Base-by-base conservation (phyloP, 495 filamentous ascomycete genomes). In the Podospora didyma region DNA sequence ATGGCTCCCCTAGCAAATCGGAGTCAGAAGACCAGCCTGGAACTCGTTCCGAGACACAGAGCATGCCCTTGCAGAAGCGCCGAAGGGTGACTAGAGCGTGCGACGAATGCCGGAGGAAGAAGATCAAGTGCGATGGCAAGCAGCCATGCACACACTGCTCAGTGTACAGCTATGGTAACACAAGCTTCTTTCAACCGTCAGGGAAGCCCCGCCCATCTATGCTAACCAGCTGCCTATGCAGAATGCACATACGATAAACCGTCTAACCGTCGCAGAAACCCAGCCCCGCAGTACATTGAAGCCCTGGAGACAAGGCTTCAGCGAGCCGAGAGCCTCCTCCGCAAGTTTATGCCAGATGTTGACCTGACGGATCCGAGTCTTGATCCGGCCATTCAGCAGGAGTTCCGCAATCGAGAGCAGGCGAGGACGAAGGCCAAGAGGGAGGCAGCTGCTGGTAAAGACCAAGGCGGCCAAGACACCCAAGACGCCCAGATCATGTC, bases 221-320 rank as follows among this genome's bases (percentile, higher is more conserved):
- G 51, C 65, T 17, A 54, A 57, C 75, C 81, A 61, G 79, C 66
- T 10, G 42, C 28, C 23, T 48, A n/a, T 17, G 12, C 66, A 98
- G 94, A 97, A 56, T 98, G 94, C 71, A 96, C 94, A 4, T 97
- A 96, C 73, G 95, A 98, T 63, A 95, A 98, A 63, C 94, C 94
- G 16, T 97, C 94, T 31, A 97, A 97, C 68, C 85, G 94, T 51
- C 82, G 93, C 62, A 88, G 94, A 64, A 98, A 97, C 66, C 93
- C 94, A 34, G 88, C 91, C 28, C 94, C 94, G 37, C 90, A 96
- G 68, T 96, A 96, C 70, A 88, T 97, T 62, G 94, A 98, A 72
- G 89, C 89, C 0, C 75, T 98, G 26, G 95, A 97, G 69, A 82
- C 78, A 42, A 86, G 89, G 50, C 77, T 96, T 28, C 89, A 92